phyloP scores from a whole-genome alignment of 345 rosid genomes.

The Psidium friedrichsthalianum region DNA sequence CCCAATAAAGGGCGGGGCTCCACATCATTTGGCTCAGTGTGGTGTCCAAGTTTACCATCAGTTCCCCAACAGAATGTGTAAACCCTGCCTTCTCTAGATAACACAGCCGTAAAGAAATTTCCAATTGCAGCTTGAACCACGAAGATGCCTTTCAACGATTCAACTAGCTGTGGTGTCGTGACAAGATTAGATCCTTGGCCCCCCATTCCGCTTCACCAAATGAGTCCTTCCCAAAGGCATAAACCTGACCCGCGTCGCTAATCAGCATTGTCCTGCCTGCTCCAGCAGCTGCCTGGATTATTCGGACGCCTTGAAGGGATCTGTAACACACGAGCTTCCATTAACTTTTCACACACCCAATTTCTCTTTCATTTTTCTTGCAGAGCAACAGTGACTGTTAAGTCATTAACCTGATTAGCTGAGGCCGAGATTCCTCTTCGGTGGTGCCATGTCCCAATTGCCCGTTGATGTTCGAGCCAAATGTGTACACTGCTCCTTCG shows the following conservation, averaged over 20 bases:
- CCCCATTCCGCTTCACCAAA: slow-evolving; percentile 56
- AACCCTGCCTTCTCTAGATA: slow-evolving; percentile 92
- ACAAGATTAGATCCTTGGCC: slow-evolving; percentile 51
- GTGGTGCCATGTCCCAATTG: slow-evolving; percentile 86
- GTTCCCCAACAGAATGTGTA: slow-evolving; percentile 91
- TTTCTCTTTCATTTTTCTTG: slow-evolving; percentile 13
- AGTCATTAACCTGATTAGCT: slow-evolving; percentile 62
- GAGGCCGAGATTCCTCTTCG: slow-evolving; percentile 83
- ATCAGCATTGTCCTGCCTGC: slow-evolving; percentile 88
- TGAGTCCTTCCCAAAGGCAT: slow-evolving; percentile 74
- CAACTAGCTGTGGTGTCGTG: slow-evolving; percentile 65
- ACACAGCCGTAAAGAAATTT: slow-evolving; percentile 80
- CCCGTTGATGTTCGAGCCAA: slow-evolving; percentile 79
- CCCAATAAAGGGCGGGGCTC: slow-evolving; percentile 84
- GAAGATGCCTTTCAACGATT: slow-evolving; percentile 67
- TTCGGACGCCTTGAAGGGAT: slow-evolving; percentile 83
- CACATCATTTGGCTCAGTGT: slow-evolving; percentile 55
- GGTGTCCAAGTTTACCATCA: slow-evolving; percentile 74
- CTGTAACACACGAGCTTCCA: slow-evolving; percentile 62
- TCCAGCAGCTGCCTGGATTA: slow-evolving; percentile 86
- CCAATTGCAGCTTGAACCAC: slow-evolving; percentile 93
- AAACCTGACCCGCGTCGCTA: slow-evolving; percentile 84
- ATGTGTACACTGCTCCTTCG: slow-evolving; percentile 63
- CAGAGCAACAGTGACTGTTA: slow-evolving; percentile 19
- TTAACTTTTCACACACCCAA: slow-evolving; percentile 18